These are phyloP conservation scores for Mucor lusitanicus DNA, from an alignment of 371 early-diverging fungal genomes.

Conservation along the genomic window DNA sequence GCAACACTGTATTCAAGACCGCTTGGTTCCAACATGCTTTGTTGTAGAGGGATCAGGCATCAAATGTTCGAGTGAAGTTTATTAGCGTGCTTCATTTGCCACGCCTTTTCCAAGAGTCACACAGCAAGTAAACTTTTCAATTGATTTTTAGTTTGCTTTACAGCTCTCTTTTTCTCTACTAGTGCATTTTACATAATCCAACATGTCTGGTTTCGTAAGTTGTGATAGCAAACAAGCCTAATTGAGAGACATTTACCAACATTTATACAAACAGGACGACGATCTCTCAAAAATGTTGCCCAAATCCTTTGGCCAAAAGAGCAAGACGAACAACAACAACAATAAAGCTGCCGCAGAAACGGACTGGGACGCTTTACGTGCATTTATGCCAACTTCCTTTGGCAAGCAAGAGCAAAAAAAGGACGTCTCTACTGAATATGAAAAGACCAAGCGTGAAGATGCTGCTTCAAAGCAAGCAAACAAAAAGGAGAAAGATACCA, in stretches of 20 bases:
- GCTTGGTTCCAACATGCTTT: no score
- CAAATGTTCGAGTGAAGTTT: no score
- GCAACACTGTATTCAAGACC: no score
- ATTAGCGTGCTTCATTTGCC: no score
- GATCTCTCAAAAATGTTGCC: constrained; percentile 58
- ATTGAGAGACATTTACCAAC: not conserved
- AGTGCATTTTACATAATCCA: not conserved
- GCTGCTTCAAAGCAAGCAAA: constrained; percentile 1
- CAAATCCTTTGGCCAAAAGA: constrained; percentile 48
- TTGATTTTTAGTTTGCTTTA: not conserved
- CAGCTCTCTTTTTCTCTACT: not conserved
- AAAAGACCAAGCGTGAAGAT: constrained; percentile 46
- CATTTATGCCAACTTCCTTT: constrained; percentile 63
- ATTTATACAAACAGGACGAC: constrained; percentile 33
- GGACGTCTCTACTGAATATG: constrained; percentile 32
- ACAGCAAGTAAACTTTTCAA: not conserved
- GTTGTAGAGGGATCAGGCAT: no score
- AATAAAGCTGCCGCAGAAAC: constrained; percentile 14
- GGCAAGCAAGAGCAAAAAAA: constrained; percentile 53
- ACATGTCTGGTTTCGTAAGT: not conserved
- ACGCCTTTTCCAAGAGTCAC: not conserved
- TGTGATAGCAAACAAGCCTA: not conserved
- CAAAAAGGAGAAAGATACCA: not conserved
- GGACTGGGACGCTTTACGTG: constrained; percentile 52
- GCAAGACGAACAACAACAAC: constrained; percentile 8